phyloP scores from a whole-genome alignment of 768 basidiomycete species.

The Leccinellum luteum region DNA sequence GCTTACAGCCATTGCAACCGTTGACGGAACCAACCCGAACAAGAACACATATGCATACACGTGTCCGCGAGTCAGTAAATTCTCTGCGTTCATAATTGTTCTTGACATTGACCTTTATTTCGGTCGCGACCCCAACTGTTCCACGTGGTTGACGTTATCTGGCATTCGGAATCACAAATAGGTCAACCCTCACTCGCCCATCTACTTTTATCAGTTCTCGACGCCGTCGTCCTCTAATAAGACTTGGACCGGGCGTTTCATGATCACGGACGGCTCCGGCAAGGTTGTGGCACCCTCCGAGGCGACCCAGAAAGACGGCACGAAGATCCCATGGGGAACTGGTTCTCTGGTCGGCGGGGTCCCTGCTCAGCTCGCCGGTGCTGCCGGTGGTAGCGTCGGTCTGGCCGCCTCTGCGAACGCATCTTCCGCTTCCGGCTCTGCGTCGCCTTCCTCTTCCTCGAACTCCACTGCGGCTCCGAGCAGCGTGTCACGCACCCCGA shows the following conservation, averaged over 20 bases:
- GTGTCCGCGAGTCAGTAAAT: conserved; percentile 62
- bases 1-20: conserved; percentile 55
- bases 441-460: not conserved
- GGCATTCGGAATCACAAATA: conserved; percentile 20
- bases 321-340: conserved; percentile 60
- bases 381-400: not conserved
- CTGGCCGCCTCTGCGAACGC: conserved; percentile 15
- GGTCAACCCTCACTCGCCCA: conserved; percentile 61
- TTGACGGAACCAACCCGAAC: conserved; percentile 57
- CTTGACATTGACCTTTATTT: not conserved
- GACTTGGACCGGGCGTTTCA: conserved; percentile 75
- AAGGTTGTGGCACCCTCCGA: conserved; percentile 48
- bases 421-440: not conserved
- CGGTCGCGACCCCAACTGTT: not conserved
- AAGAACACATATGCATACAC: conserved; percentile 49
- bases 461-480: not conserved
- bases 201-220: conserved; percentile 83
- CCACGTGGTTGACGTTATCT: not conserved
- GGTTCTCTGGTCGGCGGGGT: conserved; percentile 50
- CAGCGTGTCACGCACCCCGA: not conserved
- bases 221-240: conserved; percentile 38
- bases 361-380: conserved; percentile 31
- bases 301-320: conserved; percentile 48
- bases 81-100: not conserved
- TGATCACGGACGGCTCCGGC: conserved; percentile 56